Evolutionary conservation across 176 grass and related monocot genomes (phyloP).

Genomic region (Dendrocalamus sinicus): DNA sequence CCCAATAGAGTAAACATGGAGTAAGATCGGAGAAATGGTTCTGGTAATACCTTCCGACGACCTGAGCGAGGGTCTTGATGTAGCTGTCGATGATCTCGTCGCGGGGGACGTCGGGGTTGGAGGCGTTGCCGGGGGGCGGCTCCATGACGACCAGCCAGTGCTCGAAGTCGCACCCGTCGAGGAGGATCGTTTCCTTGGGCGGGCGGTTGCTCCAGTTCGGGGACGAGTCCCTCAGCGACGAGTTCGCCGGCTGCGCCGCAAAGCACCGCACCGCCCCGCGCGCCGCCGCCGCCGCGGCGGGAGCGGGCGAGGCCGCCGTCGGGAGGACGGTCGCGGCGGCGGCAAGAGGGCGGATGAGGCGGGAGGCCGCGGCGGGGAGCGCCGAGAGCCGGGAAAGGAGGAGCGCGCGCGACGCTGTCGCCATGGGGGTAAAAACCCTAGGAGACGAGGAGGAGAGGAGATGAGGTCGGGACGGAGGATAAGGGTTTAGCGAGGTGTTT

Average conservation of each 20-base stretch:
- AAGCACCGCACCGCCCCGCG: conserved; percentile 38
- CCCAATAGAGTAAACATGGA: neutral
- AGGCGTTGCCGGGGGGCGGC: conserved; percentile 53
- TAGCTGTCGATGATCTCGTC: conserved; percentile 90
- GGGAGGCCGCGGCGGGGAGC: neutral
- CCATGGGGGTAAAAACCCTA: conserved; percentile 43
- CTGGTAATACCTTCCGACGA: conserved; percentile 66
- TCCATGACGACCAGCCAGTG: conserved; percentile 91
- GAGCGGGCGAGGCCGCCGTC: neutral
- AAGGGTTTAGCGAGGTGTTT: conserved; percentile 41
- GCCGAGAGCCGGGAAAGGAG: conserved; percentile 10
- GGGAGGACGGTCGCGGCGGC: conserved; percentile 12
- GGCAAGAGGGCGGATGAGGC: conserved; percentile 34
- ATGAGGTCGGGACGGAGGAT: neutral
- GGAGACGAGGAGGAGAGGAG: neutral
- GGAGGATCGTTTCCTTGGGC: conserved; percentile 79
- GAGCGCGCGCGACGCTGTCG: conserved; percentile 38
- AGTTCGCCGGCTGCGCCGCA: conserved; percentile 61
- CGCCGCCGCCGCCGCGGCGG: neutral
- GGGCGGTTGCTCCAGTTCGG: conserved; percentile 81
- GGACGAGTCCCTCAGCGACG: conserved; percentile 67
- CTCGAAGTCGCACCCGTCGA: conserved; percentile 90
- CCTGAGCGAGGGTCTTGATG: conserved; percentile 79
- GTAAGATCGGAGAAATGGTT: neutral
- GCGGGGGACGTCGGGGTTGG: conserved; percentile 54